phyloP scores from a whole-genome alignment of 2,329 filamentous ascomycete species.

The Alternaria solani region DNA sequence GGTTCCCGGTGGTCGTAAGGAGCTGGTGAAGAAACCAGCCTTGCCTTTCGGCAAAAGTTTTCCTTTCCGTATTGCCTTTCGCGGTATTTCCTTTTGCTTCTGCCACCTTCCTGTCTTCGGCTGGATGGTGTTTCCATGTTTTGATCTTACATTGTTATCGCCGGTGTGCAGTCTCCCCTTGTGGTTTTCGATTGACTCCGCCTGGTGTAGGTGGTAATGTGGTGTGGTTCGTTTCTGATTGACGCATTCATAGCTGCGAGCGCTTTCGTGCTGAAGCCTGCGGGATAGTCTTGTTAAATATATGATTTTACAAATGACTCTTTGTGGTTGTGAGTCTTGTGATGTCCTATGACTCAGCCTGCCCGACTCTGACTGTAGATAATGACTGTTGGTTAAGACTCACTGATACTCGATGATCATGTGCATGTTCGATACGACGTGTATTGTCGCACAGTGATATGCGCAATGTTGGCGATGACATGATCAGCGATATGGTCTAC shows the following conservation, averaged over 20 bases:
- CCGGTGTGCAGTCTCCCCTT: constrained; percentile 48
- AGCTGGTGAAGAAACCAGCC: constrained; percentile 49
- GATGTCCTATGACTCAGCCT: constrained; percentile 5
- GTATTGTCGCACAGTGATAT: neutral
- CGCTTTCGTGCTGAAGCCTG: constrained; percentile 20
- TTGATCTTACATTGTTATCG: constrained; percentile 24
- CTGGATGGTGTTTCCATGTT: constrained; percentile 22
- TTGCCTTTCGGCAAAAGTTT: constrained; percentile 39
- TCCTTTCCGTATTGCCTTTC: constrained; percentile 24
- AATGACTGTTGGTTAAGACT: neutral
- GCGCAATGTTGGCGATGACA: neutral
- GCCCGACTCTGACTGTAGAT: neutral
- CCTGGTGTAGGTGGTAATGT: constrained; percentile 36
- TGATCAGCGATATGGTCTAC: neutral
- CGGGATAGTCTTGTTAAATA: constrained; percentile 31
- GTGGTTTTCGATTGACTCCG: constrained; percentile 49
- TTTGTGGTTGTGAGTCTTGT: neutral
- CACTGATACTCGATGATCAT: neutral
- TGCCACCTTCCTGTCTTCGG: constrained; percentile 9
- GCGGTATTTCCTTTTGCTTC: constrained; percentile 13
- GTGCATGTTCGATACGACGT: neutral
- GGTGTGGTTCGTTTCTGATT: constrained; percentile 9
- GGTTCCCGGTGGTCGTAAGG: constrained; percentile 42
- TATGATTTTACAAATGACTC: constrained; percentile 26
- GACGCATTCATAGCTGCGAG: constrained; percentile 4